Evolutionary conservation across 768 basidiomycete species (phyloP).

Genomic region (Boletellus sp.): DNA sequence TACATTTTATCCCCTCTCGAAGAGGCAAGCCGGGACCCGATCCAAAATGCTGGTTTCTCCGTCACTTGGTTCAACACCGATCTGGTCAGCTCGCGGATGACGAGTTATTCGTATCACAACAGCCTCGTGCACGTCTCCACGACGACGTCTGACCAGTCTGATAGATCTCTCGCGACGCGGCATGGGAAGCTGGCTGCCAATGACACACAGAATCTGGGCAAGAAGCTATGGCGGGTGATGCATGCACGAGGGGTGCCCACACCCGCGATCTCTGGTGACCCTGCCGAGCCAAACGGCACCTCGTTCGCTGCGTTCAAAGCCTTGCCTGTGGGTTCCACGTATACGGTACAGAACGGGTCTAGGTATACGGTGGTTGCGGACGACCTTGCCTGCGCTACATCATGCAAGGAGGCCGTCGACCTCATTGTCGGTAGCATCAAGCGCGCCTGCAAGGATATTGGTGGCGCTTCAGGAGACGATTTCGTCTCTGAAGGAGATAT

Average conservation of each 20-base stretch:
- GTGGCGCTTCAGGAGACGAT: conserved; percentile 38
- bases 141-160: not conserved
- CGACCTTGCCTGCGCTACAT: conserved; percentile 56
- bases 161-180: not conserved
- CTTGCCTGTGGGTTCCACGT: conserved; percentile 65
- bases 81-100: conserved; percentile 65
- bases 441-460: conserved; percentile 63
- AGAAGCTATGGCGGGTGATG: conserved; percentile 30
- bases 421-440: conserved; percentile 68
- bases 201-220: conserved; percentile 6
- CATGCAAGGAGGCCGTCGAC: conserved; percentile 75
- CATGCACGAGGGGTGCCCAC: conserved; percentile 1
- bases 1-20: conserved; percentile 94
- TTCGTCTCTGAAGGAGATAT: conserved; percentile 70
- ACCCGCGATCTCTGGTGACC: conserved; percentile 36
- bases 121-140: conserved; percentile 35
- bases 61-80: conserved; percentile 73
- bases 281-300: conserved; percentile 34
- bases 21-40: conserved; percentile 82
- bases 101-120: conserved; percentile 86
- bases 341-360: conserved; percentile 38
- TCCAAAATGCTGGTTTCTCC: conserved; percentile 86
- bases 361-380: conserved; percentile 56
- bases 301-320: conserved; percentile 77
- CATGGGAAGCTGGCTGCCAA: not conserved